Evolutionary conservation across 805 yeast genomes (phyloP), one percentile per base, ranked within the genome.

Genomic region (Wickerhamiella bombiphila): DNA sequence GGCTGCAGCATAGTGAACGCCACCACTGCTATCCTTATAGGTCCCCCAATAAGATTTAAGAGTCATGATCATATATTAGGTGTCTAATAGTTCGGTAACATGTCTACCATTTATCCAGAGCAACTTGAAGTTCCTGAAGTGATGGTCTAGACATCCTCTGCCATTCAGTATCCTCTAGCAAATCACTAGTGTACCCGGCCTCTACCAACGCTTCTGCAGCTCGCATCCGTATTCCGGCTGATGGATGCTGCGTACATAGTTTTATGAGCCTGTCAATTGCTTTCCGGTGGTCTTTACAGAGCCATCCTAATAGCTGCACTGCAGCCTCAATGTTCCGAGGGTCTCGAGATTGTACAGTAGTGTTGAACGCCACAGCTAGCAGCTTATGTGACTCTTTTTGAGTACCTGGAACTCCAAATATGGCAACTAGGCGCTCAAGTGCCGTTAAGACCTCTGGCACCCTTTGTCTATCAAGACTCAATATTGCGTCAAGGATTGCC

Each of bases 311-410:
- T 0, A 72, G 43, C 36, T 60, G 55, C 3, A 74, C 49, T 0
- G 68, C 65, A 11, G 60, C 46, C 0, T 53, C 46, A 1, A 72
- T 42, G 30, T 74, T 52, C 0, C 54, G 39, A 5, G 59, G 32
- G 36, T 62, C 64, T 4, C 61, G 50, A 1, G 72, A 68, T 40
- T 66, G 67, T 24, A 77, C 56, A 38, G 75, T 77, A 24, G 73
- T 52, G 49, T 77, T 77, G 57, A 65, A 73, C 4, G 69, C 54
- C 22, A 73, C 56, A 1, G 69, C 60, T 32, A 60, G 70, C 3
- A 74, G 51, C 1, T 34, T 29, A 7, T 26, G 61, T n/a, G n/a
- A n/a, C n/a, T n/a, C n/a, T 55, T 26, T 58, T 48, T 15, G 55
- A 4, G 19, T 21, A 1, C 17, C 20, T 3, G 34, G 15, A 1